Evolutionary conservation across 345 rosid species (phyloP).

Genomic region (Euclidium syriacum): DNA sequence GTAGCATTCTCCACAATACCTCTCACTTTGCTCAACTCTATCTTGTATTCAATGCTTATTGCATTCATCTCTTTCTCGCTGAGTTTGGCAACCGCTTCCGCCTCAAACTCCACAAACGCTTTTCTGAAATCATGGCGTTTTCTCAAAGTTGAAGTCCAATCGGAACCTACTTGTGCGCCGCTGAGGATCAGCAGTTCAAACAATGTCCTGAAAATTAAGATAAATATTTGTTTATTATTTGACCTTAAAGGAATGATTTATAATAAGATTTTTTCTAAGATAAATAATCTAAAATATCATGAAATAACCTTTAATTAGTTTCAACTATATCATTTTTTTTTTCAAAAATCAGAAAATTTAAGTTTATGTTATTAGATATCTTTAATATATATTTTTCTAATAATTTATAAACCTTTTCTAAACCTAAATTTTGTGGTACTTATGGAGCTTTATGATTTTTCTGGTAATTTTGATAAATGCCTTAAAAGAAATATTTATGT

Average conservation of each 20-base stretch:
- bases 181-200: constrained; percentile 60
- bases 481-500: no score
- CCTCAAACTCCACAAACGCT: constrained; percentile 27
- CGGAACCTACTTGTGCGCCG: constrained; percentile 71
- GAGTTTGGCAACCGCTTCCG: constrained; percentile 21
- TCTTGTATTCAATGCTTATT: constrained; percentile 23
- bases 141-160: constrained; percentile 53
- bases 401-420: not conserved
- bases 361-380: no score
- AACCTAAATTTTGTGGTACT: not conserved
- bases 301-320: not conserved
- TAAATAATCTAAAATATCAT: not conserved
- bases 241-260: not conserved
- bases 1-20: constrained; percentile 26
- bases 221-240: not conserved
- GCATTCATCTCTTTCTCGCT: constrained; percentile 24
- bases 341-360: no score
- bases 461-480: not conserved
- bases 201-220: constrained; percentile 39
- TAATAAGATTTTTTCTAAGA: not conserved
- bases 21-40: constrained; percentile 33
- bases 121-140: constrained; percentile 29
- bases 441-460: not conserved
- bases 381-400: no score
- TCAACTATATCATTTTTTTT: no score